Percentiles rank a stretch among this genome's conserved stretches.
Evolutionary conservation across 73 alveolate species (phyloP).

Genomic region (Tetrahymena elliotti): DNA sequence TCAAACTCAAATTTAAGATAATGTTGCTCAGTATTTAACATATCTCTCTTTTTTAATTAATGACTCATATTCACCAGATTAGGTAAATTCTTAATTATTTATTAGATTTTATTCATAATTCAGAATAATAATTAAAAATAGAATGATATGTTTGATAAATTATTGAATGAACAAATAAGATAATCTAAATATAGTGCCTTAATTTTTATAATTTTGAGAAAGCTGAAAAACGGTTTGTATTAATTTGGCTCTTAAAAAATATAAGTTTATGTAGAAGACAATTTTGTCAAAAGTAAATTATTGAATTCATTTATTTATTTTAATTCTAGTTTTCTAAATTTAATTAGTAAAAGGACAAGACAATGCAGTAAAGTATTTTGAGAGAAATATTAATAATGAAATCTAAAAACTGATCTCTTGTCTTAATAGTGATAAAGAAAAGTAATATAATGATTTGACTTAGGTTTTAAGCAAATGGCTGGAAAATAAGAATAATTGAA

Average conservation of each 20-base stretch:
- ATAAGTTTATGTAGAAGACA: neutral
- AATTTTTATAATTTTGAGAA: neutral
- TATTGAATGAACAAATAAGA: neutral
- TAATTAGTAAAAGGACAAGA: neutral
- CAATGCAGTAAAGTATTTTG: neutral
- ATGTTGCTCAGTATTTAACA: neutral
- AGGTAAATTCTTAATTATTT: neutral
- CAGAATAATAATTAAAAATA: neutral
- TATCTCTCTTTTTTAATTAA: neutral
- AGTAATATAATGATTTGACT: neutral
- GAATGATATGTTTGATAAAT: neutral
- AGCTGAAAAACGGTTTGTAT: neutral
- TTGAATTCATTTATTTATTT: neutral
- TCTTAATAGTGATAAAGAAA: neutral
- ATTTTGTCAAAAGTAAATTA: neutral
- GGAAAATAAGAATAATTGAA: neutral
- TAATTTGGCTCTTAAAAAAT: neutral
- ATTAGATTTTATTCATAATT: neutral
- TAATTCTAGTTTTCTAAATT: neutral
- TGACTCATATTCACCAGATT: neutral
- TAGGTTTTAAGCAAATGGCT: neutral
- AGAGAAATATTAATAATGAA: neutral
- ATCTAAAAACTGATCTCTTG: neutral
- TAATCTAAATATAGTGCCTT: neutral
- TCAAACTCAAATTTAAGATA: neutral